These are phyloP conservation scores for Cladosporium sp. DNA, from an alignment of 2,329 filamentous ascomycete species.

Conservation along the genomic window DNA sequence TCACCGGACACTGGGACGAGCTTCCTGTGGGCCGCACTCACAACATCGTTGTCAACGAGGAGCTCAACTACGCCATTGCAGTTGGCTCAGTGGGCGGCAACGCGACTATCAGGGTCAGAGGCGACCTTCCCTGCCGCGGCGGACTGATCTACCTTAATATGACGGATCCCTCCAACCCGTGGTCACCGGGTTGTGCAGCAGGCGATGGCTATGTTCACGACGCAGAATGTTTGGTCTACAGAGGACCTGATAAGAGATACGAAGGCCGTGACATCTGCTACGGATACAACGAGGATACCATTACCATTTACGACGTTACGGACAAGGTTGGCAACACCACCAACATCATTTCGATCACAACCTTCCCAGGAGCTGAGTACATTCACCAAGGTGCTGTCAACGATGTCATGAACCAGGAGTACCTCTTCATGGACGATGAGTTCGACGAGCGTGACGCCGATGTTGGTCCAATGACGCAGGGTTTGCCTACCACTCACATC, in stretches of 20 bases:
- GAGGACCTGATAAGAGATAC: slow-evolving; percentile 50
- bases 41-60: slow-evolving; percentile 55
- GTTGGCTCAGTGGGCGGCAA: slow-evolving; percentile 42
- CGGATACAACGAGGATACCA: slow-evolving; percentile 53
- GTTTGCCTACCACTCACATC: slow-evolving; percentile 42
- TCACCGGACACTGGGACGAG: slow-evolving; percentile 44
- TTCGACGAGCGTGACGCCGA: slow-evolving; percentile 50
- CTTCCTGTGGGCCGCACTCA: slow-evolving; percentile 51
- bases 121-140: slow-evolving; percentile 39
- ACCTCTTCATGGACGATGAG: slow-evolving; percentile 56
- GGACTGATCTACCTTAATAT: slow-evolving; percentile 57
- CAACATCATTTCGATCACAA: slow-evolving; percentile 50
- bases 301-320: slow-evolving; percentile 50
- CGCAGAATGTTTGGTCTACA: slow-evolving; percentile 57
- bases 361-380: slow-evolving; percentile 52
- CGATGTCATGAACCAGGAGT: slow-evolving; percentile 46
- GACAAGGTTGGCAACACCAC: slow-evolving; percentile 39
- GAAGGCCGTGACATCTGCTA: slow-evolving; percentile 52
- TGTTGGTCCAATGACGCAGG: slow-evolving; percentile 35
- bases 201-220: slow-evolving; percentile 59
- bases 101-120: slow-evolving; percentile 26
- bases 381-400: slow-evolving; percentile 46
- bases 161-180: slow-evolving; percentile 52
- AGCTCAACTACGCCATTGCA: slow-evolving; percentile 50
- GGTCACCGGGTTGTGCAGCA: slow-evolving; percentile 51